A percentile compares a stretch with the other conserved stretches of the same genome.
These are phyloP conservation scores for Inga oerstediana DNA, from an alignment of 306 rosid genomes.

Conservation along the genomic window DNA sequence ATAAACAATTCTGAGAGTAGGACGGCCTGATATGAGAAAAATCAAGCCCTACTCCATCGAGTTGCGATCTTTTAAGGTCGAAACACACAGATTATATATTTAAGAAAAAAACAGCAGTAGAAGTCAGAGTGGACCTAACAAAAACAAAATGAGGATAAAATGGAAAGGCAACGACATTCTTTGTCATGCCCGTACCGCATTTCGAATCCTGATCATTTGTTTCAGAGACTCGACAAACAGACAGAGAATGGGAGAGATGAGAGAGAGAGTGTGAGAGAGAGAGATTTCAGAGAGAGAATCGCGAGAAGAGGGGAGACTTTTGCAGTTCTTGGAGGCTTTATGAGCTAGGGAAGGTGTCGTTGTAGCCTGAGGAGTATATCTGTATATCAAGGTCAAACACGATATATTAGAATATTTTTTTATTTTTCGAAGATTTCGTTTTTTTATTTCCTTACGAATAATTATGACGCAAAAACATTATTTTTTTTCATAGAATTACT, in stretches of 20 bases:
- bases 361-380: too few species aligned
- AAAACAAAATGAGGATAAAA: background rate
- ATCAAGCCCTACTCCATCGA: background rate
- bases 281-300: background rate
- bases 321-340: background rate
- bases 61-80: background rate
- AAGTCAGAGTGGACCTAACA: background rate
- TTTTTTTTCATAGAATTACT: too few species aligned
- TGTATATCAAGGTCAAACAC: too few species aligned
- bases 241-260: background rate
- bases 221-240: background rate
- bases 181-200: background rate
- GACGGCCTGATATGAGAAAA: conserved; percentile 37
- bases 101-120: background rate
- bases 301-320: background rate
- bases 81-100: background rate
- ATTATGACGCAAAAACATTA: too few species aligned
- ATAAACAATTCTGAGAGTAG: conserved; percentile 8
- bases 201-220: background rate
- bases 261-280: background rate
- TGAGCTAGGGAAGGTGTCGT: too few species aligned
- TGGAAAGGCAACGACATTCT: background rate
- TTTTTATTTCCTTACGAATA: too few species aligned
- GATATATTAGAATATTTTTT: too few species aligned
- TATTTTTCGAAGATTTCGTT: too few species aligned